Evolutionary conservation across 306 rosid genomes (phyloP).

Genomic region (Prinsepia uniflora): DNA sequence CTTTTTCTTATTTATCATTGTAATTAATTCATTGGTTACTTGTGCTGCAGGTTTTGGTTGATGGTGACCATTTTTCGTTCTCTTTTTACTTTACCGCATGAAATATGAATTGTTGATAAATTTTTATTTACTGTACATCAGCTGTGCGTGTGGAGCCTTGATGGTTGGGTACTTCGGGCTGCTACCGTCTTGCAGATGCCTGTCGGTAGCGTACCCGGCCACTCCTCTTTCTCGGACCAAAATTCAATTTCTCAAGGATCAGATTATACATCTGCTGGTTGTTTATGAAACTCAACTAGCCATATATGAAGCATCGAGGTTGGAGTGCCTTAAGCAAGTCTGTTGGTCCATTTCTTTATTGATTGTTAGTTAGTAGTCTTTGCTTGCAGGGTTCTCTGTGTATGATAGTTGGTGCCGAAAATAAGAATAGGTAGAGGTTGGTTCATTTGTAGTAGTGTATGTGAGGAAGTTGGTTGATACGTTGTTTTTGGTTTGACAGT

Average conservation of each 20-base stretch:
- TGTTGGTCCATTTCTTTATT: neutral
- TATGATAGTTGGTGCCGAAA: too few species aligned
- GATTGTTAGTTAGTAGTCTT: neutral
- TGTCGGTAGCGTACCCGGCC: neutral
- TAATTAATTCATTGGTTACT: neutral
- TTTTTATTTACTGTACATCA: conserved; percentile 9
- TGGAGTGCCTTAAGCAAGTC: conserved; percentile 33
- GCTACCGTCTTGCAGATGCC: conserved; percentile 18
- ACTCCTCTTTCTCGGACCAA: conserved; percentile 20
- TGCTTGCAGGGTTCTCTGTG: too few species aligned
- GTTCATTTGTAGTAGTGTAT: neutral
- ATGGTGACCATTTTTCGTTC: neutral
- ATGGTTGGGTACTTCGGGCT: conserved; percentile 20
- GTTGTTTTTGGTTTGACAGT: conserved; percentile 20
- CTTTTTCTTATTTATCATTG: neutral
- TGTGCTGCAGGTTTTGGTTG: neutral
- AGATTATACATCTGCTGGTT: conserved; percentile 30
- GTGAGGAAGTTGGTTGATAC: neutral
- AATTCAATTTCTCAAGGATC: conserved; percentile 30
- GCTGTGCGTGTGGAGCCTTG: conserved; percentile 31
- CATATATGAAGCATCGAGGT: conserved; percentile 34
- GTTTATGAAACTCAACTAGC: conserved; percentile 27
- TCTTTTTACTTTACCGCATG: neutral
- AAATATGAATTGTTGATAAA: neutral
- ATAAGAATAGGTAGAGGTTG: neutral